Base-by-base conservation (phyloP, 768 basidiomycete species). In the Paxillus involutus region DNA sequence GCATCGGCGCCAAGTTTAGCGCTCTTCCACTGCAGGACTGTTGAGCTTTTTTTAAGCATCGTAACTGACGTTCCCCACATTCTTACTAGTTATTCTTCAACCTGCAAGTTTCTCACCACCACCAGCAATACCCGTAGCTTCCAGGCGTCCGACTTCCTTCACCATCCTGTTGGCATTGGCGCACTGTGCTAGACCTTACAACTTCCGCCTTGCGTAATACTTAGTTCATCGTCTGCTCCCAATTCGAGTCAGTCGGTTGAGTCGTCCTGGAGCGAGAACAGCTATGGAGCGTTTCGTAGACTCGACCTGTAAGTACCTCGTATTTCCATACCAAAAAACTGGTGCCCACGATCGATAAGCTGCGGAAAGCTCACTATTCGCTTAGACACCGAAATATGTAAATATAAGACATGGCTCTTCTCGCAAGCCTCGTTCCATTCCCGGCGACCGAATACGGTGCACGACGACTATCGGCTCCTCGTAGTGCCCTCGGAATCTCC, bases 381-480 rank as follows among this genome's bases (percentile, higher is more conserved):
- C 7, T 17, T 52, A 68, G 63, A 45, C 13, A 41, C 42, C 43
- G 14, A 11, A 39, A 6, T 65, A 10, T 1, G 57, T 0, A 46
- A 14, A 41, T 67, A 57, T 63, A 65, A 54, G 33, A 44, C 47
- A 12, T 65, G 66, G 65, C 16, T 60, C 8, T 8, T 17, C 43
- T 43, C 49, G 3, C 45, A 35, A 26, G 9, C 11, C 4, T 19
- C 40, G 4, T 17, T 39, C 16, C 8, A 40, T 40, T 11, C 56
- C 19, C 30, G 30, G 44, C 63, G 55, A 57, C 58, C 60, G 0
- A 50, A 60, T 29, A 46, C 58, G 1, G 30, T 44, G 13, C 55
- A 63, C 2, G 61, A 52, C 10, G 66, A 68, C 47, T 66, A 68
- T 16, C 66, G 59, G 24, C 66, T 57, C 17, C 66, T 66, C 12